Percentiles rank a stretch among this genome's conserved stretches.
phyloP scores from a whole-genome alignment of 306 rosid species.

The Acacia melanoxylon region DNA sequence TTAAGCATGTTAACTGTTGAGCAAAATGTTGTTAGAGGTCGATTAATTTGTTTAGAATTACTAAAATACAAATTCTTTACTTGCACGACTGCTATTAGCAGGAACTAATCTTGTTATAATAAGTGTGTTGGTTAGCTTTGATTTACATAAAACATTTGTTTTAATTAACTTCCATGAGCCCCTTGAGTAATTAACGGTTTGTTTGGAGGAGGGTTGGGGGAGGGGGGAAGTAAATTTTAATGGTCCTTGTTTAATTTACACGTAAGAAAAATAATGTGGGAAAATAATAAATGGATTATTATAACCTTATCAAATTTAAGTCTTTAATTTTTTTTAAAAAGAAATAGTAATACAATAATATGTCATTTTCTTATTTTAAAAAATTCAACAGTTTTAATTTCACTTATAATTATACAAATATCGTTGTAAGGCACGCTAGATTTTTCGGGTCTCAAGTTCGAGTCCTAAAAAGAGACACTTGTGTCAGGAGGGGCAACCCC shows the following conservation, averaged over 20 bases:
- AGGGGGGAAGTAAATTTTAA: background rate
- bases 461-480: no score
- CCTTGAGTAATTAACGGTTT: background rate
- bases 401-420: no score
- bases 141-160: background rate
- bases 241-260: background rate
- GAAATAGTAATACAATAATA: background rate
- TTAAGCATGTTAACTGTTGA: background rate
- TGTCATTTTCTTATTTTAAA: background rate
- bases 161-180: background rate
- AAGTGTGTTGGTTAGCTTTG: background rate
- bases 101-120: background rate
- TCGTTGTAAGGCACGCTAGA: no score
- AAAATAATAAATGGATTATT: background rate
- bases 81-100: background rate
- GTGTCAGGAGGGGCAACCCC: fast-evolving
- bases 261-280: background rate
- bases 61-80: background rate
- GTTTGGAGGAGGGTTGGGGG: background rate
- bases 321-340: background rate
- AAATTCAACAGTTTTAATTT: background rate
- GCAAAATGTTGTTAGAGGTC: background rate
- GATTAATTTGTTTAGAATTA: background rate
- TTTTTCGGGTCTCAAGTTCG: no score
- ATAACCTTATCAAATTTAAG: background rate